Evolutionary conservation across 2,329 filamentous ascomycete genomes (phyloP).

Genomic region (Fusarium sp.): DNA sequence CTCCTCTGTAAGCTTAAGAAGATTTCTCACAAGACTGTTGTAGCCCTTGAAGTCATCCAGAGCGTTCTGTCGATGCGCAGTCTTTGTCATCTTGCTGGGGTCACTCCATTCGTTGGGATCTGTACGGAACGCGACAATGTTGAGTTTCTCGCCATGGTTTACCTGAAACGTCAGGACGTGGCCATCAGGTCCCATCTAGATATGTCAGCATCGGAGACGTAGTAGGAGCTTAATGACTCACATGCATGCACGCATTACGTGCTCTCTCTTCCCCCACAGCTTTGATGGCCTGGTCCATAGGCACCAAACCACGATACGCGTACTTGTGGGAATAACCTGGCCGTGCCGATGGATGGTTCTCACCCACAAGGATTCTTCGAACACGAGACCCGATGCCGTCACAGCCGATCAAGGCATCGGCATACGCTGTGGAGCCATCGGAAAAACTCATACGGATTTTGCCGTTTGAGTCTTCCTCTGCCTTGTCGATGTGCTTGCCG

Average conservation of each 20-base stretch:
- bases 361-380: slow-evolving; percentile 62
- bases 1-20: slow-evolving; percentile 50
- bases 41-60: slow-evolving; percentile 54
- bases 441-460: slow-evolving; percentile 52
- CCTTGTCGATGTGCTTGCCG: slow-evolving; percentile 53
- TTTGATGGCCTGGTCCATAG: slow-evolving; percentile 65
- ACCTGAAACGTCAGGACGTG: slow-evolving; percentile 72
- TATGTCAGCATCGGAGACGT: neutral
- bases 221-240: slow-evolving; percentile 6
- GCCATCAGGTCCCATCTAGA: slow-evolving; percentile 59
- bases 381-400: slow-evolving; percentile 73
- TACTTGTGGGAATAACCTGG: slow-evolving; percentile 66
- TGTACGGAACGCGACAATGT: slow-evolving; percentile 63
- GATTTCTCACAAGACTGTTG: slow-evolving; percentile 47
- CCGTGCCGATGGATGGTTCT: slow-evolving; percentile 53
- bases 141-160: slow-evolving; percentile 66
- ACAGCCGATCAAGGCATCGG: slow-evolving; percentile 66
- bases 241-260: slow-evolving; percentile 48
- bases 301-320: slow-evolving; percentile 63
- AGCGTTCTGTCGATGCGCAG: slow-evolving; percentile 50
- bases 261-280: slow-evolving; percentile 58
- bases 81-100: slow-evolving; percentile 29
- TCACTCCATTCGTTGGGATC: slow-evolving; percentile 50
- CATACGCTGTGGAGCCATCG: slow-evolving; percentile 55
- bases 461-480: slow-evolving; percentile 43